phyloP scores from a whole-genome alignment of 2,329 filamentous ascomycete species.

The Colletotrichum zoysiae region DNA sequence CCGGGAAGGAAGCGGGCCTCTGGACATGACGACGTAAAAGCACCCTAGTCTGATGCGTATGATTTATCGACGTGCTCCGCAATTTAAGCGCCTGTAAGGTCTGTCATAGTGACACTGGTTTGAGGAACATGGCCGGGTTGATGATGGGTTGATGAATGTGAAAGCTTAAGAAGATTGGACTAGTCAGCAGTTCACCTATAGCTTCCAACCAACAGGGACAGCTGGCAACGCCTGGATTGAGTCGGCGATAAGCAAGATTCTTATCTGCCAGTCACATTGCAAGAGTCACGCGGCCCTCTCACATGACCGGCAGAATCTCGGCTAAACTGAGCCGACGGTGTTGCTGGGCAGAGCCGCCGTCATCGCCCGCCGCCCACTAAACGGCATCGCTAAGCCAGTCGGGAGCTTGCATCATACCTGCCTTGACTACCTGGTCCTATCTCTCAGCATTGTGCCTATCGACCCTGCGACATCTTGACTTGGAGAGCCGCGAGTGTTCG shows the following conservation, averaged over 20 bases:
- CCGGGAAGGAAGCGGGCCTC: constrained; percentile 72
- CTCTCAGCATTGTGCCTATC: constrained; percentile 33
- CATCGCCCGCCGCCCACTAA: constrained; percentile 41
- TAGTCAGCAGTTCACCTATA: no score
- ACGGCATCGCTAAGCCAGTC: constrained; percentile 39
- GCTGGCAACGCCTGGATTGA: background rate
- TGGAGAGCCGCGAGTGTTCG: constrained; percentile 31
- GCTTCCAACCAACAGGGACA: background rate
- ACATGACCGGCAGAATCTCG: constrained; percentile 38
- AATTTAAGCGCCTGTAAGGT: background rate
- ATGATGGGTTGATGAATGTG: background rate
- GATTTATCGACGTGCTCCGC: background rate
- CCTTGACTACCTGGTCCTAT: constrained; percentile 28
- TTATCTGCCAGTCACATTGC: constrained; percentile 4
- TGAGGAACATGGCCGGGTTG: background rate
- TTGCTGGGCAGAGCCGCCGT: constrained; percentile 38
- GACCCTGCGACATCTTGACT: constrained; percentile 28
- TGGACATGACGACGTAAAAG: constrained; percentile 57
- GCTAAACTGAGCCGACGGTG: constrained; percentile 22
- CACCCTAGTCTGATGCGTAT: background rate
- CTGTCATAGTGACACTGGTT: background rate
- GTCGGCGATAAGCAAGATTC: constrained; percentile 13
- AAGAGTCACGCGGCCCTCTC: constrained; percentile 30
- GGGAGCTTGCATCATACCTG: constrained; percentile 41
- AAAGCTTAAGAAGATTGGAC: background rate